Evolutionary conservation across 805 yeast species (phyloP).

Genomic region (Danielia oregonensis): DNA sequence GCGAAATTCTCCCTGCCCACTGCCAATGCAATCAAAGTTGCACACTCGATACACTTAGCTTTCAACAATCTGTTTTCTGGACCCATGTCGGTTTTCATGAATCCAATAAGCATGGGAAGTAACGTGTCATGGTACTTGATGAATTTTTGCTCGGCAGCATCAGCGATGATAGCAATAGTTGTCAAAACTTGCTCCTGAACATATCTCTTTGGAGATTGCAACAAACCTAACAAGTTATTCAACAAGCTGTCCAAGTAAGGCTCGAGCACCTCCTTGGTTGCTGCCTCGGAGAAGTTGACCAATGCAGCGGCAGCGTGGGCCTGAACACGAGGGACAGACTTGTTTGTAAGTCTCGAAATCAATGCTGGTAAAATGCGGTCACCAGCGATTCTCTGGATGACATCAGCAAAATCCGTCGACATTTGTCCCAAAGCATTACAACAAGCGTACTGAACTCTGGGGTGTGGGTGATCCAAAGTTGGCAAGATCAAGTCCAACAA

Average conservation of each 20-base stretch:
- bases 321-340: slow-evolving; percentile 86
- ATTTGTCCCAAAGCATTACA: slow-evolving; percentile 97
- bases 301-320: slow-evolving; percentile 98
- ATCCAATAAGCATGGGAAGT: slow-evolving; percentile 83
- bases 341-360: slow-evolving; percentile 69
- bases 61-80: slow-evolving; percentile 73
- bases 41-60: slow-evolving; percentile 94
- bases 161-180: slow-evolving; percentile 95
- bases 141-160: slow-evolving; percentile 87
- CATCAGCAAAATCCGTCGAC: slow-evolving; percentile 92
- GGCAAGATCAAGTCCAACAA: slow-evolving; percentile 85
- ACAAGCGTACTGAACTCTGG: slow-evolving; percentile 95
- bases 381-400: slow-evolving; percentile 78
- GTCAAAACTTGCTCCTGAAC: slow-evolving; percentile 97
- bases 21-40: slow-evolving; percentile 89
- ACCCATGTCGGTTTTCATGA: slow-evolving; percentile 74
- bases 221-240: slow-evolving; percentile 64
- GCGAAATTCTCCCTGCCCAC: slow-evolving; percentile 89
- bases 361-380: slow-evolving; percentile 81
- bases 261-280: slow-evolving; percentile 79
- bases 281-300: slow-evolving; percentile 92
- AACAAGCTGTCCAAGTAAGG: slow-evolving; percentile 88
- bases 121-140: slow-evolving; percentile 89
- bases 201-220: slow-evolving; percentile 83
- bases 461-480: slow-evolving; percentile 77